Percentiles rank a stretch among this genome's conserved stretches.
Evolutionary conservation across 2,329 filamentous ascomycete genomes (phyloP).

Genomic region (Penicillium hordei): DNA sequence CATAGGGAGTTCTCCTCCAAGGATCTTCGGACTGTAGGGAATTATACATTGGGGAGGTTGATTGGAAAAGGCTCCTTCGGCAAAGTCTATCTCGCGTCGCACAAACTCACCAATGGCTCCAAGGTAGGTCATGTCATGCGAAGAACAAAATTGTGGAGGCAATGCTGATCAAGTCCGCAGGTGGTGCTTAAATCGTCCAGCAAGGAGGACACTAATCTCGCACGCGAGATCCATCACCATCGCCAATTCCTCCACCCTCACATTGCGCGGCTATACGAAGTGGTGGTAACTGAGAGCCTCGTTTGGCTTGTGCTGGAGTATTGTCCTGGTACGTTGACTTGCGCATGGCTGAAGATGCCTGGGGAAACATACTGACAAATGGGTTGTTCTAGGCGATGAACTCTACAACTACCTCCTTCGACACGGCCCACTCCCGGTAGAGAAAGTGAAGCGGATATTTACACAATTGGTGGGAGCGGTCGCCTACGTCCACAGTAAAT

Average conservation of each 20-base stretch:
- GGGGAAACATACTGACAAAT: conserved; percentile 1
- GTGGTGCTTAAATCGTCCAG: conserved; percentile 98
- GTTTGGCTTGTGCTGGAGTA: conserved; percentile 98
- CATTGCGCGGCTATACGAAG: conserved; percentile 94
- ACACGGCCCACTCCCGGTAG: conserved; percentile 76
- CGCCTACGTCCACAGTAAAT: conserved; percentile 89
- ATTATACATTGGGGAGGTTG: conserved; percentile 85
- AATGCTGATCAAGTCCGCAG: conserved; percentile 47
- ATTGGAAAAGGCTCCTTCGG: conserved; percentile 98
- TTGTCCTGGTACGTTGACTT: conserved; percentile 67
- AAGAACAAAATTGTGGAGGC: not conserved
- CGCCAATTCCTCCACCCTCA: conserved; percentile 97
- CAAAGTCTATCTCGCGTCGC: conserved; percentile 92
- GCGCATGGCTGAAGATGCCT: not conserved
- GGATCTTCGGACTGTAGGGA: conserved; percentile 88
- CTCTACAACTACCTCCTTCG: conserved; percentile 93
- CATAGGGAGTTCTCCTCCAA: conserved; percentile 86
- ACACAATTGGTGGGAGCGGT: conserved; percentile 94
- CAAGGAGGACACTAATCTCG: conserved; percentile 92
- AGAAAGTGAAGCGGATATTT: conserved; percentile 94
- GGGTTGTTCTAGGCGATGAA: conserved; percentile 69
- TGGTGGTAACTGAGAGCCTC: conserved; percentile 90
- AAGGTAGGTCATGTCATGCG: conserved; percentile 60
- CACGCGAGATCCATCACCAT: conserved; percentile 97
- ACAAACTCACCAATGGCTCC: conserved; percentile 97